Percentiles rank a stretch among this genome's conserved stretches.
Conservation (phyloP, 2,329 filamentous ascomycete species). For the Conoideocrella luteorostrata region DNA sequence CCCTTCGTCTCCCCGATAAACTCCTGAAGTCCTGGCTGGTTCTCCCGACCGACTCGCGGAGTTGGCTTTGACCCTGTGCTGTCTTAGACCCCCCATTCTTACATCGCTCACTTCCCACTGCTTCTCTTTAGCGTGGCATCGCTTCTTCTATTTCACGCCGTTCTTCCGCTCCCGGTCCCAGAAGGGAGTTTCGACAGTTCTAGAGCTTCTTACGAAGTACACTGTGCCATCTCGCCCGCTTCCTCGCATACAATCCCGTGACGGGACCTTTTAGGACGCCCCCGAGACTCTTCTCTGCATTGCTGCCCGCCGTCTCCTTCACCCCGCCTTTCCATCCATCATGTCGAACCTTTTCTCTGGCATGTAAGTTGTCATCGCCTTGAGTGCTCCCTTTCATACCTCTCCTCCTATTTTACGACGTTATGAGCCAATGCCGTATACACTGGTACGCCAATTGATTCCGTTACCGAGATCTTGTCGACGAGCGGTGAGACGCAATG, state of each 20-base stretch:
- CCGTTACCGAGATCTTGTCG: not conserved
- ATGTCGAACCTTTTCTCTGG: slow-evolving; percentile 58
- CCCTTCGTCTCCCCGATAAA: not conserved
- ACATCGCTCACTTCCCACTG: not conserved
- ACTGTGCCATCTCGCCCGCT: slow-evolving; percentile 2
- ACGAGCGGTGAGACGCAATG: not conserved
- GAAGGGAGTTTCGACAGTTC: not conserved
- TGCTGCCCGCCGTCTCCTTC: slow-evolving; percentile 4
- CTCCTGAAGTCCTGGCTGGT: too few relatives aligned
- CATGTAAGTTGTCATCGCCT: slow-evolving; percentile 49
- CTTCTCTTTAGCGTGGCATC: not conserved
- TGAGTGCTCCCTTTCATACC: too few relatives aligned
- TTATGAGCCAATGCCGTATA: not conserved
- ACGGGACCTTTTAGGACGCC: slow-evolving; percentile 5
- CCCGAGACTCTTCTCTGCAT: slow-evolving; percentile 5
- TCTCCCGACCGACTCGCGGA: not conserved
- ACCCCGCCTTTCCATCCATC: slow-evolving; percentile 17
- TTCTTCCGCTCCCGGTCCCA: not conserved
- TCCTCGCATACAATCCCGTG: slow-evolving; percentile 7
- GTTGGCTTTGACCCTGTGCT: not conserved
- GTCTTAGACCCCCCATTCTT: not conserved
- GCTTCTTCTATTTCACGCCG: not conserved
- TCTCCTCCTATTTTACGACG: not conserved
- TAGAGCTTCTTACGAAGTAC: not conserved
- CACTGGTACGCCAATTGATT: too few relatives aligned